Base-by-base conservation (phyloP, 192 early-diverging fungal genomes). In the Coemansia sp. region DNA sequence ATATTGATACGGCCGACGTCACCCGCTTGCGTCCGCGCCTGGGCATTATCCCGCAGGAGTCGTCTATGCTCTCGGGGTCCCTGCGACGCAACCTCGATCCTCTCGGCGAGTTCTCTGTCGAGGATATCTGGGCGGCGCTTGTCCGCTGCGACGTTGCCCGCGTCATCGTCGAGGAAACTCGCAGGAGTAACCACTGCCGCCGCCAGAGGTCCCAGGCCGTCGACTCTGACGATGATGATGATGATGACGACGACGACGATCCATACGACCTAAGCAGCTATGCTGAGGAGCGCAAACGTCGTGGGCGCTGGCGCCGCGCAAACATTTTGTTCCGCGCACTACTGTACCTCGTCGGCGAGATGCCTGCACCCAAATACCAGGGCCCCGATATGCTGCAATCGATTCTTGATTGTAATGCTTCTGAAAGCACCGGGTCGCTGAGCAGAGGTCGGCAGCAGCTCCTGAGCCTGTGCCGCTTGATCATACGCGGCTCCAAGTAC, bases 71-170 rank as follows among this genome's bases (percentile, higher is more conserved):
- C 30, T 65, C 63, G n/a, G 81, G 81, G 13, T 78, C 85, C 8
- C 57, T 93, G 23, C 72, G 91, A 5, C 75, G 70, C 28, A 92
- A 93, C 60, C 55, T 93, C 45, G 90, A 95, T 45, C 89, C 89
- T 0, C 80, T 88, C 36, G 65, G 66, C 19, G 75, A 86, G 48
- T 78, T 83, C 38, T 47, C 71, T 27, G 85, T 91, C 47, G 70
- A 68, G n/a, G 78, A 78, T 11, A 52, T 89, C 19, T 88, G 82
- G 83, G 70, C 70, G 0, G 81, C 78, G 18, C 68, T 91, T 20
- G 40, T 49, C 32, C 45, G 40, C 39, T 59, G 56, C 47, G 43
- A 51, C 42, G 37, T 59, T 3, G 33, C 51, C 32, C 29, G 42
- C 25, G 20, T 52, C 12, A 32, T 50, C 11, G 55, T 67, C 1